These are phyloP conservation scores for Neurospora cerealis DNA, from an alignment of 495 filamentous ascomycete genomes.

Conservation along the genomic window DNA sequence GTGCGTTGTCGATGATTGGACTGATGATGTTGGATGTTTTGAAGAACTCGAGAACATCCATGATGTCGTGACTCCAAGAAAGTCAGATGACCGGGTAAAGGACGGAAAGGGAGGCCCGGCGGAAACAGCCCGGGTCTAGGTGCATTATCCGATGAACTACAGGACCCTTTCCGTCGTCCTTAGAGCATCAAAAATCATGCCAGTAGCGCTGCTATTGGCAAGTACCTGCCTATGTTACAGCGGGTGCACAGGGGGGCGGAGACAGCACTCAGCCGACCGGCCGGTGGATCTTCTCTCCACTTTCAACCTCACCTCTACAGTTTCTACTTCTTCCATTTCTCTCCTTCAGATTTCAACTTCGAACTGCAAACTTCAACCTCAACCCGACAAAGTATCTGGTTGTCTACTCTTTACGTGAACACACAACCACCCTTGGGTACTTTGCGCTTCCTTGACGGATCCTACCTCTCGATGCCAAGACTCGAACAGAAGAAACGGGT, in stretches of 20 bases:
- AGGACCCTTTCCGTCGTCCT: background rate
- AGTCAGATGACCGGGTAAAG: background rate
- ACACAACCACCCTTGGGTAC: background rate
- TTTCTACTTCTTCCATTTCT: background rate
- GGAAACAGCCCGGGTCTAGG: constrained; percentile 5
- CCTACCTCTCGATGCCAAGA: background rate
- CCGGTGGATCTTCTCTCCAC: background rate
- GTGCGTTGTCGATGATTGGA: background rate
- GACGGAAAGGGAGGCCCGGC: background rate
- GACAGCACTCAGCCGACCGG: background rate
- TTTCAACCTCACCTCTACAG: background rate
- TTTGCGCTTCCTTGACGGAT: background rate
- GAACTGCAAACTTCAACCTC: background rate
- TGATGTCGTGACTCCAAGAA: background rate
- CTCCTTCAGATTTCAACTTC: background rate
- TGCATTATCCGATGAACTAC: constrained; percentile 19
- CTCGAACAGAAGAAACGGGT: background rate
- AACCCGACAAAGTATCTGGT: background rate
- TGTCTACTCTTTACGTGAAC: background rate
- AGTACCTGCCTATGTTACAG: background rate
- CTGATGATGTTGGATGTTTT: background rate
- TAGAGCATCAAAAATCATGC: background rate
- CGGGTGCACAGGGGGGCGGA: background rate
- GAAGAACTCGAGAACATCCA: background rate
- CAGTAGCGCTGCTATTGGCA: background rate